Conservation (phyloP, 2,329 filamentous ascomycete species). For the Trichoderma pleuroti region DNA sequence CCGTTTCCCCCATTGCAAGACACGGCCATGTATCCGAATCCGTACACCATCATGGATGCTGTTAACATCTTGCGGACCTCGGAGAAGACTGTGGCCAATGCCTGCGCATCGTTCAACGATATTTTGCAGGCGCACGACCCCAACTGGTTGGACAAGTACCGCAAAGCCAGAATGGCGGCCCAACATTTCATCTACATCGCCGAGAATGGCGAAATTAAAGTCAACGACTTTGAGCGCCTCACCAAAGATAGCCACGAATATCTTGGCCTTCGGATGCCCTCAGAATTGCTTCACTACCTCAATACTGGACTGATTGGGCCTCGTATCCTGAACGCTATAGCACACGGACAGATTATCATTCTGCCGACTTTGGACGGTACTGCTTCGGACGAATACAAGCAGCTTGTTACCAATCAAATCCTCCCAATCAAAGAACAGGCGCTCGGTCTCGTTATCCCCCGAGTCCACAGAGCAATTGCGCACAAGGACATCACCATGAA, state of each 20-base stretch:
- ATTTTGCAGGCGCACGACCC: conserved; percentile 67
- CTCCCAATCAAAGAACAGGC: conserved; percentile 72
- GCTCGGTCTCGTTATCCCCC: conserved; percentile 72
- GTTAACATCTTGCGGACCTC: conserved; percentile 70
- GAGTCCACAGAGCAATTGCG: conserved; percentile 78
- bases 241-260: conserved; percentile 86
- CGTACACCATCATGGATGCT: conserved; percentile 67
- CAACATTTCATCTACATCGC: conserved; percentile 84
- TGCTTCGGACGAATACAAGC: conserved; percentile 74
- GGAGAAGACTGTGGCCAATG: conserved; percentile 65
- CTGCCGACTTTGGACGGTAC: conserved; percentile 83
- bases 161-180: conserved; percentile 77
- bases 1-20: conserved; percentile 75
- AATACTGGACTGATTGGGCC: conserved; percentile 77
- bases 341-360: conserved; percentile 73
- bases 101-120: conserved; percentile 77
- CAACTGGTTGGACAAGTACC: conserved; percentile 81
- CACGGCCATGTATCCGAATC: conserved; percentile 50
- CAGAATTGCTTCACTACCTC: conserved; percentile 87
- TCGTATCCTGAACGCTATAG: conserved; percentile 76
- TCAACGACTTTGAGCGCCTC: conserved; percentile 68
- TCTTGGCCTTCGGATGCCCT: conserved; percentile 81
- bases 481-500: conserved; percentile 73
- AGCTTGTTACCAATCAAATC: conserved; percentile 71
- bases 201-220: conserved; percentile 70